These are phyloP conservation scores for Capsicum pubescens DNA, from an alignment of 257 asterid genomes.

Conservation along the genomic window DNA sequence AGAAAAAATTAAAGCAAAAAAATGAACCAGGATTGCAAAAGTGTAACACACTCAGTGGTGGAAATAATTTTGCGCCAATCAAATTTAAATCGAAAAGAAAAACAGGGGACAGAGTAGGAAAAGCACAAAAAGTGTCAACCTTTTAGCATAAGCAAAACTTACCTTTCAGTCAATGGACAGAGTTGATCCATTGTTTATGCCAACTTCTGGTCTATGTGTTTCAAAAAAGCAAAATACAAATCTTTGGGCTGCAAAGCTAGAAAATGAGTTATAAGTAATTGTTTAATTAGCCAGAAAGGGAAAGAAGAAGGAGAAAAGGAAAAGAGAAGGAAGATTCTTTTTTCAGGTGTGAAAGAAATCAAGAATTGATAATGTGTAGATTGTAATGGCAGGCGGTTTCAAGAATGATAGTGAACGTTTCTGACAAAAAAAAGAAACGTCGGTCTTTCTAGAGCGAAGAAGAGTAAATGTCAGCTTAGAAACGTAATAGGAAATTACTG, in stretches of 20 bases:
- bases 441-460: background rate
- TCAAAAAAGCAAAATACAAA: background rate
- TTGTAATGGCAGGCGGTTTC: background rate
- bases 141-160: background rate
- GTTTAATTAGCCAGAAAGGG: background rate
- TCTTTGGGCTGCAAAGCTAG: background rate
- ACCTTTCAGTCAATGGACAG: background rate
- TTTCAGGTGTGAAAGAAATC: conserved; percentile 12
- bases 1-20: background rate
- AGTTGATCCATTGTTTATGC: background rate
- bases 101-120: background rate
- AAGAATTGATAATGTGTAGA: background rate
- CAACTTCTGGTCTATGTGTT: conserved; percentile 2
- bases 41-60: background rate
- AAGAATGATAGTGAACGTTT: background rate
- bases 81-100: background rate
- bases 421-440: background rate
- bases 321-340: background rate
- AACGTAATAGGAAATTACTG: background rate
- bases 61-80: background rate
- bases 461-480: conserved; percentile 14
- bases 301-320: background rate
- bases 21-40: background rate
- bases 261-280: background rate
- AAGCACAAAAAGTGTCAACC: background rate